Conservation (phyloP, 257 asterid genomes). For the Cynanchum wilfordii region DNA sequence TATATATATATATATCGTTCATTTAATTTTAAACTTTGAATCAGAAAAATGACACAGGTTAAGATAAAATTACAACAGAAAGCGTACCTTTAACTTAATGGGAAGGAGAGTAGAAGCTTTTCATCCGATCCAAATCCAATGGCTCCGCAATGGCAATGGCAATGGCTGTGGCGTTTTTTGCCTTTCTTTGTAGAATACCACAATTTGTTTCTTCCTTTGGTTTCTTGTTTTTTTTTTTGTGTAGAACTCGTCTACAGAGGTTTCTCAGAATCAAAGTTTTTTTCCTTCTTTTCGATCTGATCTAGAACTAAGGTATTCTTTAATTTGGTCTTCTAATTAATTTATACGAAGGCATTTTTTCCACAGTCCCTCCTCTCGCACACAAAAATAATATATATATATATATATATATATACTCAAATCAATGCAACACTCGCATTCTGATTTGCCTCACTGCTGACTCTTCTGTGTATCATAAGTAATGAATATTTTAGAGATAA, state of each 20-base stretch:
- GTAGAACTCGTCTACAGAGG: not conserved
- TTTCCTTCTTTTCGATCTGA: conserved; percentile 1
- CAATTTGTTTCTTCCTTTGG: not conserved
- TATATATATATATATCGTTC: too few species aligned
- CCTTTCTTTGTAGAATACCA: too few species aligned
- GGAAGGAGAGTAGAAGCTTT: not conserved
- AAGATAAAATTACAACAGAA: not conserved
- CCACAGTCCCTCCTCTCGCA: not conserved
- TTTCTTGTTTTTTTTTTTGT: not conserved
- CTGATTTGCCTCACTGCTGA: not conserved
- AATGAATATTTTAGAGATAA: conserved; percentile 26
- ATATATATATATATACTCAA: too few species aligned
- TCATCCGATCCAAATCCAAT: conserved; percentile 2
- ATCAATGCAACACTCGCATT: not conserved
- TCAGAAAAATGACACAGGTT: too few species aligned
- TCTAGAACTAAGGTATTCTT: not conserved
- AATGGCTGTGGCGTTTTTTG: too few species aligned
- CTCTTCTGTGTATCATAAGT: not conserved
- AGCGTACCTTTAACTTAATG: conserved; percentile 2
- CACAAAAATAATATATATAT: not conserved
- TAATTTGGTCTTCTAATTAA: too few species aligned
- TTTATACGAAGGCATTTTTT: not conserved
- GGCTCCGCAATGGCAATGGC: not conserved
- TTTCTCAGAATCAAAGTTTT: not conserved
- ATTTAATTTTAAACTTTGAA: too few species aligned